Base-by-base conservation (phyloP, 2,329 filamentous ascomycete genomes). In the Microdochium bolleyi region DNA sequence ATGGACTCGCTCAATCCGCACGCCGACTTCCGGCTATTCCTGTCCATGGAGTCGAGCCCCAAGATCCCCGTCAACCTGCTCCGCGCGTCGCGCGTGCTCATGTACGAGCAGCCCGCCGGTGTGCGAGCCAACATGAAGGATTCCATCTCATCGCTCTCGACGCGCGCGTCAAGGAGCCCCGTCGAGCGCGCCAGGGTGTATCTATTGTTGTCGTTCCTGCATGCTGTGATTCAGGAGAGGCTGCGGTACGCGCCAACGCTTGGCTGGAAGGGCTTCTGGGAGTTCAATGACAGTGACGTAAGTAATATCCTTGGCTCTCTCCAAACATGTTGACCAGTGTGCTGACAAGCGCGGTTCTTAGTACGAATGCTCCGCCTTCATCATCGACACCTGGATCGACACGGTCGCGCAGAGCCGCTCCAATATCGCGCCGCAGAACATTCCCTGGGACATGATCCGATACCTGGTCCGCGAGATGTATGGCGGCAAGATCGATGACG, bases 221-320 rank as follows among this genome's bases (percentile, higher is more conserved):
- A 99, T 67, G 95, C 94, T 7, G 92, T 99, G 37, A 85, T 96
- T 11, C 94, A 99, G 69, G 94, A 99, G 70, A 81, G 95, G 61
- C 76, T 99, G 57, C 87, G 94, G 57, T 99, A 99, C 68, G 92
- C 92, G 24, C 95, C 94, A 1, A 92, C 81, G 53, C 76, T 99
- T 52, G 94, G 94, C 55, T 99, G 94, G 94, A 96, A 95, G 75
- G 90, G 91, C 52, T 96, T 96, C 79, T 99, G 95, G 94, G 95
- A 99, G 71, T 99, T 99, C 71, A 99, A 99, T 67, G 95, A 99
- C 70, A 95, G 92, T 61, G 94, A 99, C 72, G 89, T 95, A 82
- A 88, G 89, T 85, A 59, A 53, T 44, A 22, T 11, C 19, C 16
- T 24, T n/a, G 49, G 22, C 48, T 22, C 30, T 16, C 27, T 48